Evolutionary conservation across 2,329 filamentous ascomycete species (phyloP), one percentile per base, ranked within the genome.

Genomic region (Aspergillus puulaauensis): DNA sequence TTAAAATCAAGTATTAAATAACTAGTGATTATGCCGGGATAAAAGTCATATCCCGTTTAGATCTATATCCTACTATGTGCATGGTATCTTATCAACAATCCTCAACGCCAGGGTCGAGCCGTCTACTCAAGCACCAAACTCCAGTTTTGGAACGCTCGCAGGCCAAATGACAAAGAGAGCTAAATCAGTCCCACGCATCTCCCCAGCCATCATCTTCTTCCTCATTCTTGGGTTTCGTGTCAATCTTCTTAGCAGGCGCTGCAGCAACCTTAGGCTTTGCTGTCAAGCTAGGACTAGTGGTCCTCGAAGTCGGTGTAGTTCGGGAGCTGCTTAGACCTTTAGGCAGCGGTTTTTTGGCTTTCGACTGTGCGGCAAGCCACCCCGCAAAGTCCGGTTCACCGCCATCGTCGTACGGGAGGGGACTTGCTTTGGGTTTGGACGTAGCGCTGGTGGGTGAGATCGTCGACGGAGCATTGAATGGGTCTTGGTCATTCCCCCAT

Each of bases 321-420:
- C 75, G 59, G 2, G 83, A 68, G 75, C 96, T 96, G 1, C 80
- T 77, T 24, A 98, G 73, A 0, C 93, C 93, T 75, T 96, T 99
- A 0, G 93, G 93, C 54, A 98, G 71, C 3, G 88, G 78, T 64
- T 90, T 95, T 66, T 82, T 97, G 61, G 89, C 85, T 61, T 88
- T 83, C 6, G 89, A 86, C 71, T 97, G 91, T 12, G 93, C 92
- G 12, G 91, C 92, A 21, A 98, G 76, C 93, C 95, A 98, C 5
- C 92, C 93, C 5, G 92, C 93, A 74, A 99, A 98, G 73, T 98
- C 95, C 0, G 93, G 93, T 73, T 99, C 93, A 3, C 88, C 87
- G 24, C 90, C 87, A 65, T 96, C 92, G 58, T 93, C 90, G 63
- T 89, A 93, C 0, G 88, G 82, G 6, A 82, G 77, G 31, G 76